Percentiles rank a stretch among this genome's conserved stretches.
These are phyloP conservation scores for Paulownia fortunei DNA, from an alignment of 257 asterid species.

Conservation along the genomic window DNA sequence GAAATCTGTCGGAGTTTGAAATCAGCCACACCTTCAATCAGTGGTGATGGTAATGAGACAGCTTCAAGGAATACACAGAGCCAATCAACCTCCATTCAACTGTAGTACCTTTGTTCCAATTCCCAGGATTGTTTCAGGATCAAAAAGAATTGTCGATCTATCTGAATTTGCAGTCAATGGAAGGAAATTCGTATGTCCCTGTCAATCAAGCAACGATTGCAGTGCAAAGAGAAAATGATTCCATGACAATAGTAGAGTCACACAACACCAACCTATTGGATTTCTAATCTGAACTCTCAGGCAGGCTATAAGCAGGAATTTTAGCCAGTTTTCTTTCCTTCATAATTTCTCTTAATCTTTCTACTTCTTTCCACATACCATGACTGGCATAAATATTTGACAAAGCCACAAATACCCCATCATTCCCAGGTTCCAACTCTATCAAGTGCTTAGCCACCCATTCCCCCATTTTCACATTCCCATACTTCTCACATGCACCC, in stretches of 20 bases:
- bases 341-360: conserved; percentile 65
- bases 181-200: background rate
- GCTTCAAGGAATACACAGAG: background rate
- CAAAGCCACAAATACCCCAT: conserved; percentile 79
- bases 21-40: background rate
- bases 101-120: background rate
- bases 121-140: background rate
- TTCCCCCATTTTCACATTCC: conserved; percentile 78
- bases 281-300: conserved; percentile 28
- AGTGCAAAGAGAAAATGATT: background rate
- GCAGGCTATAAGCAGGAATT: conserved; percentile 78
- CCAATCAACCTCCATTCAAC: background rate
- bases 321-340: conserved; percentile 65
- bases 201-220: background rate
- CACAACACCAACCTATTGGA: background rate
- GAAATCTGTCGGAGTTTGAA: background rate
- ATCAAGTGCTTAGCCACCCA: conserved; percentile 78
- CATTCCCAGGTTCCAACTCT: conserved; percentile 80
- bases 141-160: background rate
- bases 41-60: background rate
- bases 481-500: conserved; percentile 93
- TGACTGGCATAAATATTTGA: conserved; percentile 86
- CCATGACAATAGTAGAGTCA: background rate
- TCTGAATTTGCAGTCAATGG: background rate
- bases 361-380: conserved; percentile 80